These are phyloP conservation scores for Amoeboaphelidium protococcarum DNA, from an alignment of 371 early-diverging fungal genomes.

Conservation along the genomic window DNA sequence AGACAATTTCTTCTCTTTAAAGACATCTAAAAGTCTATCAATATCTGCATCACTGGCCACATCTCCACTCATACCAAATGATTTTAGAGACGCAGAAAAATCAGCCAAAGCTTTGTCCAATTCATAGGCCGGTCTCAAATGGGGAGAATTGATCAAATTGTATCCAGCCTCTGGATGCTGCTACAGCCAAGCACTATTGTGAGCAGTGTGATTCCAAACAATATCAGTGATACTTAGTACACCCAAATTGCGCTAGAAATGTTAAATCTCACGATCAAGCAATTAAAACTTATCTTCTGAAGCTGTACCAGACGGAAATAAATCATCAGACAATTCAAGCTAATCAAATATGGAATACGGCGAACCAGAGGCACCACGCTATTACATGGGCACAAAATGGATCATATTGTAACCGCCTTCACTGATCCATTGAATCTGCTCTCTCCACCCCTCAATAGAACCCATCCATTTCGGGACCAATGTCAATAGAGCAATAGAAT, in stretches of 20 bases:
- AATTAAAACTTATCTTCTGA: conserved; percentile 24
- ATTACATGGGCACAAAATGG: conserved; percentile 78
- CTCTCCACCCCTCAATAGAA: conserved; percentile 41
- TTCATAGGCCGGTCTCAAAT: conserved; percentile 70
- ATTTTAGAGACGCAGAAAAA: conserved; percentile 21
- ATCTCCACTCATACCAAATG: conserved; percentile 14
- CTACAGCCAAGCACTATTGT: conserved; percentile 57
- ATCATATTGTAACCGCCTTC: conserved; percentile 79
- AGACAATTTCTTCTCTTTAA: conserved; percentile 28
- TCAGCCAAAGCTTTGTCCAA: conserved; percentile 52
- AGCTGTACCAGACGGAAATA: conserved; percentile 23
- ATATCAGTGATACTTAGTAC: conserved; percentile 66
- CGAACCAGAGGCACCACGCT: conserved; percentile 66
- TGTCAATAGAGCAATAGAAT: conserved; percentile 58
- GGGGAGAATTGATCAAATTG: conserved; percentile 76
- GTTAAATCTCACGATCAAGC: conserved; percentile 22
- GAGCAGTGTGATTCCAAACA: conserved; percentile 93
- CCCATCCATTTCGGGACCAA: conserved; percentile 89
- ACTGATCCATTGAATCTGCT: conserved; percentile 31
- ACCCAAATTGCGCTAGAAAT: conserved; percentile 25
- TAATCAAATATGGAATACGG: conserved; percentile 88
- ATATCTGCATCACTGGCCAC: conserved; percentile 36
- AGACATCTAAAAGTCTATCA: conserved; percentile 24
- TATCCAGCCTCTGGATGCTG: conserved; percentile 90
- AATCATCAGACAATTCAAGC: conserved; percentile 45